Evolutionary conservation across 179 eudicot species (phyloP), one percentile per base, ranked within the genome.

Genomic region (Monotropa hypopitys): DNA sequence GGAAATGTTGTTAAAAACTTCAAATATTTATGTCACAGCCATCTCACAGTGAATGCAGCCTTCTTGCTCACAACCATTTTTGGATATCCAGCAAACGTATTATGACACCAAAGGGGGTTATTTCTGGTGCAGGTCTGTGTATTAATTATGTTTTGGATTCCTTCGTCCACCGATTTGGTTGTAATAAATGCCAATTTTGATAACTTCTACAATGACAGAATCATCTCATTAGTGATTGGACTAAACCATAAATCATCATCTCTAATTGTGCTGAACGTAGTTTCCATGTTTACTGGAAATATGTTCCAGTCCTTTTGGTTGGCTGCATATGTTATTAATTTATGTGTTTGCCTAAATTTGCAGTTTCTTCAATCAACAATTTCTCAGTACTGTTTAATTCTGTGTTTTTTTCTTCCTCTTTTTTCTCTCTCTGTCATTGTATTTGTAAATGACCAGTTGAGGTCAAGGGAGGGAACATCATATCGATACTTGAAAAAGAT

Each of bases 1-100:
- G 15, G 32, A 46, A 63, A 20, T 53, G 28, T 62, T 67, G 16
- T 50, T 13, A 30, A 35, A 53, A 74, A 47, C 21, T 32, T 56
- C 35, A 11, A 46, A 80, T 71, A 12, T 76, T 76, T 40, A 13
- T 82, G 21, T 38, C 65, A 75, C 88, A 92, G 97, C 79, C 82
- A 49, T 45, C 89, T 73, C 75, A 80, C 79, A 88, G 71, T 50
- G 81, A 65, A 12, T 95, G 99, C 83, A 95, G 99, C 81, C 95
- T 91, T 50, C 80, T 85, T 80, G 83, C 84, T 76, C 82, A 87
- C 35, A 78, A 79, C 75, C 92, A 93, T 85, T 95, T 86, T 74
- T 95, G 97, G 99, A 86, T 95, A 85, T 82, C 88, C 30, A 93
- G 99, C 89, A 93, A 90, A 81, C 90, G 90, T 47, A 91, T 95